Evolutionary conservation across 208 protist genomes (phyloP).

Genomic region (Acanthamoeba healyi): DNA sequence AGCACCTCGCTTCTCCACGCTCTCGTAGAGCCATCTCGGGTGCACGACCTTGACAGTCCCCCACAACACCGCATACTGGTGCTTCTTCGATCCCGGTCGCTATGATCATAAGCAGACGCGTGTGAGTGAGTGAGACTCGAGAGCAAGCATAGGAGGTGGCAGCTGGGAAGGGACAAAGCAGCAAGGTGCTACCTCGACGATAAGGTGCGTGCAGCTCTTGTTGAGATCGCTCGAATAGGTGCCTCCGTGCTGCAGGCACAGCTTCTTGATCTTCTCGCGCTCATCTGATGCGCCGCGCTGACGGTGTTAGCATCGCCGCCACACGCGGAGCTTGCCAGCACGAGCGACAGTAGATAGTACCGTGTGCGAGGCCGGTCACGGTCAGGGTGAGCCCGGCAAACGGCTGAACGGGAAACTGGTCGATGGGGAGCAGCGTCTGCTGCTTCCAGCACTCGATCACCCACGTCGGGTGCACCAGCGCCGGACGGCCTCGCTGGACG

Average conservation of each 20-base stretch:
- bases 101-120: too few species aligned
- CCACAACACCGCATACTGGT: conserved; percentile 19
- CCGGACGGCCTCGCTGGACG: background rate
- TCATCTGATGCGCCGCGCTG: background rate
- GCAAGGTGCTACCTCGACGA: background rate
- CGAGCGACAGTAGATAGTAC: background rate
- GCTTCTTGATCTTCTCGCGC: conserved; percentile 13
- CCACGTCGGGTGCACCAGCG: conserved; percentile 28
- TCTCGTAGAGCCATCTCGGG: conserved; percentile 51
- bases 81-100: conserved; percentile 36
- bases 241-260: conserved; percentile 26
- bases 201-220: conserved; percentile 50
- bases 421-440: conserved; percentile 21
- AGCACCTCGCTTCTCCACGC: conserved; percentile 46
- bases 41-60: conserved; percentile 11
- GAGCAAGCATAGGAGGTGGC: background rate
- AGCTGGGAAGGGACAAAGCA: too few species aligned
- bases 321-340: too few species aligned
- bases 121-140: too few species aligned
- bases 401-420: conserved; percentile 29
- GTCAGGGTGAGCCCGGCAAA: conserved; percentile 25
- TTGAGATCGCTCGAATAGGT: conserved; percentile 39
- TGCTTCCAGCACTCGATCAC: conserved; percentile 32
- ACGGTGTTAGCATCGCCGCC: background rate
- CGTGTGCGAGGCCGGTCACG: conserved; percentile 38